These are phyloP conservation scores for Plectranthus barbatus DNA, from an alignment of 257 asterid species.

Conservation along the genomic window DNA sequence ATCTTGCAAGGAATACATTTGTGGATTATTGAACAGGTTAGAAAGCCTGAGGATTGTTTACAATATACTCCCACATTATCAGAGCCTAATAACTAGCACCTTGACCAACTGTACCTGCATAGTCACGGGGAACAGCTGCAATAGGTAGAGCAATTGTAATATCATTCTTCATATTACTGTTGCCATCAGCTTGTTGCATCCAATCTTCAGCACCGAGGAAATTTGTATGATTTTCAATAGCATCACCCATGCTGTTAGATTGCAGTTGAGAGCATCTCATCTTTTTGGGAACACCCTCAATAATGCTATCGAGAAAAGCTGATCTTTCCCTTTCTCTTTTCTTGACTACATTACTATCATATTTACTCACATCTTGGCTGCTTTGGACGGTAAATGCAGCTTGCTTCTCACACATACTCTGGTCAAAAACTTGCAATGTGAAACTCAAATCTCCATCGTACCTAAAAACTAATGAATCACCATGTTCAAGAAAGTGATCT, in stretches of 20 bases:
- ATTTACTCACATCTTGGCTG: conserved; percentile 47
- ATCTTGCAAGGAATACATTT: background rate
- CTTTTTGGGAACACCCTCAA: conserved; percentile 60
- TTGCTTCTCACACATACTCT: conserved; percentile 72
- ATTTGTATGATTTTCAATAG: conserved; percentile 20
- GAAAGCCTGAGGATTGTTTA: background rate
- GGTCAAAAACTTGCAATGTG: conserved; percentile 66
- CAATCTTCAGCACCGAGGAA: conserved; percentile 20
- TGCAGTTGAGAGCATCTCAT: conserved; percentile 37
- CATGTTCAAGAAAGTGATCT: conserved; percentile 47
- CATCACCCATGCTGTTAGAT: conserved; percentile 23
- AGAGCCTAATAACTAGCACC: background rate
- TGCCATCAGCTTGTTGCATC: conserved; percentile 27
- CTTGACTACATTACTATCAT: conserved; percentile 18
- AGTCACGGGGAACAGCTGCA: conserved; percentile 25
- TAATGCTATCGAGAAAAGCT: conserved; percentile 31
- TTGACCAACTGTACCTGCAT: conserved; percentile 33
- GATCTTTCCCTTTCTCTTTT: conserved; percentile 59
- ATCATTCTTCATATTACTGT: conserved; percentile 21
- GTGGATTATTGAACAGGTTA: background rate
- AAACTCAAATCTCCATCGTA: conserved; percentile 66
- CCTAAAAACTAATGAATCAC: conserved; percentile 52
- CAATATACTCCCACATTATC: background rate
- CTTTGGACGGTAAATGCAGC: conserved; percentile 43
- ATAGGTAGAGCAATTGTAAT: conserved; percentile 55